Percentiles rank a stretch among this genome's conserved stretches.
Conservation (phyloP, 2,329 filamentous ascomycete species). For the Claviceps sp. region DNA sequence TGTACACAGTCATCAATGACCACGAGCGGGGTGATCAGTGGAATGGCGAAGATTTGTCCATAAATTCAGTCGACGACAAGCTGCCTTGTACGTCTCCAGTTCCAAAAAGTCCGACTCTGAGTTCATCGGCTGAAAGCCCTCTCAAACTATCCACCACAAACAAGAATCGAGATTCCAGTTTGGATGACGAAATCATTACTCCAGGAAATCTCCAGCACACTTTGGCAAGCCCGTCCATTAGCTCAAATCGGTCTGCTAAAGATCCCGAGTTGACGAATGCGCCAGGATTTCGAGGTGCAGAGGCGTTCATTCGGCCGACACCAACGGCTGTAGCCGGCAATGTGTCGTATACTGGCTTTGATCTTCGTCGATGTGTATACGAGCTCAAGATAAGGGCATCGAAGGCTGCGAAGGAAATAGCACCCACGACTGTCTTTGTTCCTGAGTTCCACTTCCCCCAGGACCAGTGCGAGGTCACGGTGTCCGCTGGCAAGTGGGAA, state of each 20-base stretch:
- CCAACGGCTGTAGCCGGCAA: conserved; percentile 64
- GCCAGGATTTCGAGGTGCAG: conserved; percentile 74
- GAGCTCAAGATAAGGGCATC: conserved; percentile 54
- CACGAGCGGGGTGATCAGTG: conserved; percentile 86
- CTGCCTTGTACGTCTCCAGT: conserved; percentile 38
- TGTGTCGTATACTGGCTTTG: conserved; percentile 62
- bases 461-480: conserved; percentile 55
- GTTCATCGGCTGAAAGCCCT: conserved; percentile 32
- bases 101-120: conserved; percentile 26
- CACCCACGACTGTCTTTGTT: conserved; percentile 71
- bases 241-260: conserved; percentile 38
- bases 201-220: conserved; percentile 64
- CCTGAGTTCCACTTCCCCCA: conserved; percentile 88
- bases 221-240: conserved; percentile 54
- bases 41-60: conserved; percentile 95
- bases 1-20: conserved; percentile 71
- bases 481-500: conserved; percentile 81
- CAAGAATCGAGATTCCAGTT: conserved; percentile 23
- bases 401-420: conserved; percentile 43
- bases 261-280: conserved; percentile 46
- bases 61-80: conserved; percentile 74
- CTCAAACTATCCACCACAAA: conserved; percentile 11
- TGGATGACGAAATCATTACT: conserved; percentile 48
- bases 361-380: conserved; percentile 68
- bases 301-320: conserved; percentile 81